phyloP scores from a whole-genome alignment of 192 early-diverging fungal genomes.

The Backusella tarrabulga region DNA sequence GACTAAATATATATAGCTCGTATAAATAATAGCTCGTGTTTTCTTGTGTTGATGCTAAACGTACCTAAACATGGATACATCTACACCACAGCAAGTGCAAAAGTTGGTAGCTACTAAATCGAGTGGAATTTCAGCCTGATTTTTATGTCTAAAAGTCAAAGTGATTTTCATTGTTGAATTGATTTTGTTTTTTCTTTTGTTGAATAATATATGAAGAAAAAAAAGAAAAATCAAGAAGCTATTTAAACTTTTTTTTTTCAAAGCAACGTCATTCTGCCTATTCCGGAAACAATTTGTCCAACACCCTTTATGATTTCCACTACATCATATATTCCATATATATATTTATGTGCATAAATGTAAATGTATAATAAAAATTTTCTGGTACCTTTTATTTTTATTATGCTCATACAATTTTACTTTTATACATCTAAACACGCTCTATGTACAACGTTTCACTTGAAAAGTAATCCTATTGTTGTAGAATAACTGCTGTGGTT shows the following conservation, averaged over 20 bases:
- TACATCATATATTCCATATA: neutral
- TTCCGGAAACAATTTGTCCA: too few relatives aligned
- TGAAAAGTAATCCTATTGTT: neutral
- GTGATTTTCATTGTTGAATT: neutral
- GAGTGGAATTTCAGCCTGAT: neutral
- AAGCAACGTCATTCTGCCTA: neutral
- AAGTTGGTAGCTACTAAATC: neutral
- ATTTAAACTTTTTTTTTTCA: neutral
- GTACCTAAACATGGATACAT: constrained; percentile 5
- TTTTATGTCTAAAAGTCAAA: neutral
- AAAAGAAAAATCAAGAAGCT: neutral
- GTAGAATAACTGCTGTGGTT: neutral
- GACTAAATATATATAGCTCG: neutral
- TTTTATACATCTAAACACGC: neutral
- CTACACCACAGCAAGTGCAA: neutral
- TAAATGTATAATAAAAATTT: neutral
- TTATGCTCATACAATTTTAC: neutral
- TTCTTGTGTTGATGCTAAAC: neutral
- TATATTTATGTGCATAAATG: neutral
- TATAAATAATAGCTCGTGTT: neutral
- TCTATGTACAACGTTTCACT: neutral
- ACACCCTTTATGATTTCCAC: neutral
- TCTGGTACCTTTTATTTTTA: neutral
- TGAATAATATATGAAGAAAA: neutral
- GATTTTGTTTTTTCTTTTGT: neutral